Percentiles rank a stretch among this genome's conserved stretches.
phyloP scores from a whole-genome alignment of 192 early-diverging fungal species.

The Backusella mclennaniae region DNA sequence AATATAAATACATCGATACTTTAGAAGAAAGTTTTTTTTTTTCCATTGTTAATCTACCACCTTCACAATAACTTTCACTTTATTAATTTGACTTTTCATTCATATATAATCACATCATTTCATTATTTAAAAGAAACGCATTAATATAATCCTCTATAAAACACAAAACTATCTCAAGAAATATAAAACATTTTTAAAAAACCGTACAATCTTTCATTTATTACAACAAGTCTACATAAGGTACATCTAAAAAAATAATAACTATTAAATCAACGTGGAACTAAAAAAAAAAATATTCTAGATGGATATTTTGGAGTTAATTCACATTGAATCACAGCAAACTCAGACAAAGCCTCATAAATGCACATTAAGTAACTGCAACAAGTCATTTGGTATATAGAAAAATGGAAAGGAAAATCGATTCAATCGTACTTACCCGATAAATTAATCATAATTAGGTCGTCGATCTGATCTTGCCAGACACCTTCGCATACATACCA shows the following conservation, averaged over 20 bases:
- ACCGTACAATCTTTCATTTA: neutral
- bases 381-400: constrained; percentile 56
- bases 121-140: neutral
- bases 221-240: constrained; percentile 2
- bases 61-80: neutral
- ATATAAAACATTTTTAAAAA: neutral
- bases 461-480: constrained; percentile 68
- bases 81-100: neutral
- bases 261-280: constrained; percentile 6
- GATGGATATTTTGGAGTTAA: constrained; percentile 45
- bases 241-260: neutral
- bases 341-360: constrained; percentile 50
- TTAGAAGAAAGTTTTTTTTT: neutral
- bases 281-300: neutral
- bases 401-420: neutral
- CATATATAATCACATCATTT: neutral
- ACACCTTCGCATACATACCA: constrained; percentile 75
- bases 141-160: neutral
- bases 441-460: constrained; percentile 28
- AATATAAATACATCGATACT: constrained; percentile 6
- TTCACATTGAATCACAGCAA: constrained; percentile 47
- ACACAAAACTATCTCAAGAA: neutral
- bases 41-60: neutral
- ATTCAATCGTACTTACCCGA: constrained; percentile 4
- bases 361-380: constrained; percentile 60